Percentiles rank a stretch among this genome's conserved stretches.
Conservation (phyloP, 2,329 filamentous ascomycete genomes). For the Ramularia endophylla region DNA sequence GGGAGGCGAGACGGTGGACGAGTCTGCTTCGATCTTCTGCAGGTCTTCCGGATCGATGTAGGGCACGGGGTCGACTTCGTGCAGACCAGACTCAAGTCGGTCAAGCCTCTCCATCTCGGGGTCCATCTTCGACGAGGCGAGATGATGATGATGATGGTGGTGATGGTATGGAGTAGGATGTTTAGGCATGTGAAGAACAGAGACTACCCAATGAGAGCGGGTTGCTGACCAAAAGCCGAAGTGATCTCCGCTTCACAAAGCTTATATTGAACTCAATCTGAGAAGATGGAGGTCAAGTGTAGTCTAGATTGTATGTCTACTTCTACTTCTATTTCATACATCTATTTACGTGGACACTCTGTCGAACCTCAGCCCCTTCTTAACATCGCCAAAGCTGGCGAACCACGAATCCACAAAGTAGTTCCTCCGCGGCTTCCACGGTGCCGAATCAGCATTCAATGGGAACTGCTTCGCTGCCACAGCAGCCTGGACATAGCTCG, state of each 20-base stretch:
- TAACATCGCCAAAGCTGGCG: constrained; percentile 2
- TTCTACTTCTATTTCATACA: too few species aligned
- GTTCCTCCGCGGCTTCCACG: constrained; percentile 3
- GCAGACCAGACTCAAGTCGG: constrained; percentile 41
- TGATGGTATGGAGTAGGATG: too few species aligned
- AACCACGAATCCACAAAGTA: constrained; percentile 4
- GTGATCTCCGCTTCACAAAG: too few species aligned
- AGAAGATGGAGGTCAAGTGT: too few species aligned
- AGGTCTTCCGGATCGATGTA: constrained; percentile 47
- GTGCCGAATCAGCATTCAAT: neutral
- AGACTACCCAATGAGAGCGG: too few species aligned
- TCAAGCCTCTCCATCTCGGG: constrained; percentile 20
- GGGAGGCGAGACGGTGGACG: constrained; percentile 10
- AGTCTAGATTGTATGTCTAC: too few species aligned
- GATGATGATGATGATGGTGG: neutral
- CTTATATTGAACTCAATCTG: too few species aligned
- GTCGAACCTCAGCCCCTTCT: neutral
- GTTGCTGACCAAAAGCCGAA: too few species aligned
- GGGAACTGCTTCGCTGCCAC: neutral
- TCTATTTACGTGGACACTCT: too few species aligned
- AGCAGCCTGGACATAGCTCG: constrained; percentile 3
- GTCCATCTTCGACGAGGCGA: constrained; percentile 22
- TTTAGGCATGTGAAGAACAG: too few species aligned
- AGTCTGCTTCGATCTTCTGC: constrained; percentile 9
- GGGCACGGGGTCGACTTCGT: constrained; percentile 75